Base-by-base conservation (phyloP, 495 filamentous ascomycete species). In the Cercophora samala region DNA sequence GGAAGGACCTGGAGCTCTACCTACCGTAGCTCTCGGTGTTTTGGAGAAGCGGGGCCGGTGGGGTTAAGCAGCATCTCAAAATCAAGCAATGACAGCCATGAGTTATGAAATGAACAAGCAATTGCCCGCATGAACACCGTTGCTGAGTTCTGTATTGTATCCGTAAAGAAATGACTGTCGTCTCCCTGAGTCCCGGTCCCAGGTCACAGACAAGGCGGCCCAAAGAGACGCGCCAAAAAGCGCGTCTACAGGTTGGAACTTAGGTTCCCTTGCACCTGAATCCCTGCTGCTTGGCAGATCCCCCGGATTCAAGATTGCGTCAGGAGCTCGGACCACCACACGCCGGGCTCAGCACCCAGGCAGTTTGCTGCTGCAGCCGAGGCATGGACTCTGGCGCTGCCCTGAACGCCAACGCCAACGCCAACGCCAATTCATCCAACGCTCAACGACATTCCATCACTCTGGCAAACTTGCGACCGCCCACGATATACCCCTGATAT, bases 301-400 rank as follows among this genome's bases (percentile, higher is more conserved):
- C 58, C 37, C 37, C 37, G 15, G 37, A 46, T 46, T 46, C 25
- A 53, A 65, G 52, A 53, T 59, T 18, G 17, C 17, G 58, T 22
- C 22, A 18, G 58, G 24, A 23, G 58, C 58, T 60, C 58, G 58
- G 58, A 25, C 58, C 58, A 60, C 26, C 19, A 21, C 26, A 17
- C 23, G 26, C 17, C 58, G 22, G 23, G 1, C 37, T 13, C 15
- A 46, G 37, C 37, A 46, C 37, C 58, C 23, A 60, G 19, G 54
- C 54, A 17, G 37, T 46, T 46, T 46, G 37, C 55, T 65, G 46
- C 67, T 8, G 37, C 55, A 68, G 46, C 67, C 67, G 67, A 68
- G 67, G 67, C 67, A 68, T 62, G 55, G 58, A 60, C 37, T 46
- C 37, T 46, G 37, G 9, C 37, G 11, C 37, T 46, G 37, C 37